phyloP scores from a whole-genome alignment of 345 rosid genomes.

The Aegle marmelos region DNA sequence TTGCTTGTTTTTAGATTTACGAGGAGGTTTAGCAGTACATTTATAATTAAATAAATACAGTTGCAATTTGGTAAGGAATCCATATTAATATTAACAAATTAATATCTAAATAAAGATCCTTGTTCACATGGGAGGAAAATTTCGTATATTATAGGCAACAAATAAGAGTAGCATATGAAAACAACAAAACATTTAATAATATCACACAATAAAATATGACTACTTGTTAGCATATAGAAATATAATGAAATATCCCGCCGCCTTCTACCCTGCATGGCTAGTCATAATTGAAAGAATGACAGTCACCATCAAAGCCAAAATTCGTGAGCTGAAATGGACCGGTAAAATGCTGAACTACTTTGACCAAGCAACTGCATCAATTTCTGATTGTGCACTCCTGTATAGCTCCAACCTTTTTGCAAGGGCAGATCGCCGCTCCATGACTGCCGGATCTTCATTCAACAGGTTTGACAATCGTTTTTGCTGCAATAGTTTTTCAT shows the following conservation, averaged over 20 bases:
- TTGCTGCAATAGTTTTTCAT: conserved; percentile 45
- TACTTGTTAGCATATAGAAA: conserved; percentile 1
- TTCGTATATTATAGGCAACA: conserved; percentile 1
- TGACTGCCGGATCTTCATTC: conserved; percentile 96
- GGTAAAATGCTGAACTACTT: conserved; percentile 38
- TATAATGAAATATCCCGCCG: neutral
- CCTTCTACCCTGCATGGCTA: neutral
- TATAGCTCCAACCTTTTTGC: conserved; percentile 90
- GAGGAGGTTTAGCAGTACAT: too few species aligned
- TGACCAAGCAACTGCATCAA: conserved; percentile 94
- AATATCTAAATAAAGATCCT: too few species aligned
- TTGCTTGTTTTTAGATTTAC: too few species aligned
- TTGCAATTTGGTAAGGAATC: too few species aligned
- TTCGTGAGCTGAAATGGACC: neutral
- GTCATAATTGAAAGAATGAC: conserved; percentile 33
- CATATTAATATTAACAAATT: too few species aligned
- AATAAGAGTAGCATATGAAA: neutral
- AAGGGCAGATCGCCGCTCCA: conserved; percentile 87
- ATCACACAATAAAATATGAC: conserved; percentile 6
- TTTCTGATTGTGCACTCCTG: conserved; percentile 87
- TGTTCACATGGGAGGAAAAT: neutral
- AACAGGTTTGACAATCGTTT: conserved; percentile 73
- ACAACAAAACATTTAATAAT: conserved; percentile 6
- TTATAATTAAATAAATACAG: too few species aligned
- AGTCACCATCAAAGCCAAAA: conserved; percentile 2